Base-by-base conservation (phyloP, 2,329 filamentous ascomycete genomes). In the Neonectria punicea region DNA sequence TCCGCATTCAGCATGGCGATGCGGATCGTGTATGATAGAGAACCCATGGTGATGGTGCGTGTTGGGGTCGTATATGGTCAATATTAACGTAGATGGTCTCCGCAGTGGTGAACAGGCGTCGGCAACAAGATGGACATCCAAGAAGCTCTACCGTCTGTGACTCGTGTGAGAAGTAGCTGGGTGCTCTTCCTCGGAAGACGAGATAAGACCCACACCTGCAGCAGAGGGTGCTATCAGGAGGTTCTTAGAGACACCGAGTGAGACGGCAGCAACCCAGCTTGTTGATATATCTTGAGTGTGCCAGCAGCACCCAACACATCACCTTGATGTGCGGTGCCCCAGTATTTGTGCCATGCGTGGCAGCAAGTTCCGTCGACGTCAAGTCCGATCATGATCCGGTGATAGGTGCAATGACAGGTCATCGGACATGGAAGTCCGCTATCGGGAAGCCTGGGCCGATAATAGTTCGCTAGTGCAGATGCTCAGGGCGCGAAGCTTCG, bases 1-100 rank as follows among this genome's bases (percentile, higher is more conserved):
- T 73, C 70, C 25, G 67, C 63, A 43, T 73, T 73, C 44, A 73
- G 61, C 65, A 71, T 71, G 14, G 70, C 70, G 41, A 73, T 67
- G 13, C 63, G 65, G 44, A 71, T 58, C 25, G 57, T 71, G 18
- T 55, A 43, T 2, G 60, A 59, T 18, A 66, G 46, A 10, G 60
- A 66, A 4, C 64, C 64, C 64, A 66, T 66, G 36, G 32, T 61
- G 66, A 10, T 5, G 25, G 14, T 9, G 16, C 4, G 13, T 16
- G 14, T 25, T 22, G 25, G 22, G 22, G 22, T 14, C 9, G 11
- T 51, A 9, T 16, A 10, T 20, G 34, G 43, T 39, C 14, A 18
- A 16, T 4, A 43, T 9, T 10, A 13, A 28, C 36, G 28, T 25
- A 39, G 32, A 32, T 22, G 18, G 4, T 16, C 46, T 51, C 9